These are phyloP conservation scores for Plasmodium vivax DNA, from an alignment of 169 alveolate genomes.

Conservation along the genomic window DNA sequence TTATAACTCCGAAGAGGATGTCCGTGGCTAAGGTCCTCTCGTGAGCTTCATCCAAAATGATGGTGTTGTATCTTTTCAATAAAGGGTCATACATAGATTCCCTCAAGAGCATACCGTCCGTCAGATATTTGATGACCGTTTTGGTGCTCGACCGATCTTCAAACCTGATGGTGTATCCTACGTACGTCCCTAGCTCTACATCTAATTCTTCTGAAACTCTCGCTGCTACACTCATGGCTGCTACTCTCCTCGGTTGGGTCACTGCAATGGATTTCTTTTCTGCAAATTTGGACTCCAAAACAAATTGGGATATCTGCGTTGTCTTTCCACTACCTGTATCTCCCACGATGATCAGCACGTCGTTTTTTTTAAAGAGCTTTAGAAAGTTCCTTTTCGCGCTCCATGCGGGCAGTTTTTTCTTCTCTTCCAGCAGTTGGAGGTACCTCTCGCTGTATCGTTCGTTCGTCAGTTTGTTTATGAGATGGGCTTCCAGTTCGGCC, in stretches of 20 bases:
- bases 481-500: not conserved
- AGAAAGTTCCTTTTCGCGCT: conserved; percentile 86
- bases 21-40: conserved; percentile 98
- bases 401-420: conserved; percentile 93
- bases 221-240: conserved; percentile 99
- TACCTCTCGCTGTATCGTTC: conserved; percentile 83
- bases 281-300: conserved; percentile 88
- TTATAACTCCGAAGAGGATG: conserved; percentile 96
- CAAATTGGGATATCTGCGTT: conserved; percentile 97
- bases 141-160: conserved; percentile 93
- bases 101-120: conserved; percentile 99
- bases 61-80: conserved; percentile 91
- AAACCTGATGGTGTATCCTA: conserved; percentile 98
- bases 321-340: conserved; percentile 99
- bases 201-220: conserved; percentile 99
- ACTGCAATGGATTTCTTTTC: conserved; percentile 93
- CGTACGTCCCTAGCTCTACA: conserved; percentile 94
- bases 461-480: conserved; percentile 57
- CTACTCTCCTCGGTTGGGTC: conserved; percentile 99
- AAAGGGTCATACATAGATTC: conserved; percentile 96
- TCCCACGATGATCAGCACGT: conserved; percentile 90
- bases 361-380: conserved; percentile 85
- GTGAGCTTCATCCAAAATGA: conserved; percentile 99
- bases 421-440: conserved; percentile 83
- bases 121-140: conserved; percentile 95